Base-by-base conservation (phyloP, 2,329 filamentous ascomycete species). In the Apiospora rasikravindrae region DNA sequence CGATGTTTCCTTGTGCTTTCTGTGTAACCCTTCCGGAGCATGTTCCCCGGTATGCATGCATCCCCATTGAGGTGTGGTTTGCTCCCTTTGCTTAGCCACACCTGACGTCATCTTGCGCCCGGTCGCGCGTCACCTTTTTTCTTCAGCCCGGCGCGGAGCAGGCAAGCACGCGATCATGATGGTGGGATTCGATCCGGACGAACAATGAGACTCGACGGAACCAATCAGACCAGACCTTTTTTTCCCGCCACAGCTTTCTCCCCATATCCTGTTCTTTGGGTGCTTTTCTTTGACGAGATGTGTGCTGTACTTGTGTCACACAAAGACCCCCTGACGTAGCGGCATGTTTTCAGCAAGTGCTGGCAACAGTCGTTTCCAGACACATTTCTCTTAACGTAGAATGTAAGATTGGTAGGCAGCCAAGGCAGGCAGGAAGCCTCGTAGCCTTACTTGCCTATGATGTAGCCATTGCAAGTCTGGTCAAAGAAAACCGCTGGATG, bases 21-120 rank as follows among this genome's bases (percentile, higher is more conserved):
- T n/a, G n/a, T n/a, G n/a, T n/a, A n/a, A n/a, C n/a, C n/a, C n/a
- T n/a, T 11, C 57, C 57, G 57, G 57, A 64, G 57, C 57, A 40
- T n/a, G 22, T 40, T 40, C 33, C 33, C 57, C 57, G 57, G 57
- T 37, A 22, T 7, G 19, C 29, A 11, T 49, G 19, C 57, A 64
- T 51, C 7, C 8, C 40, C 13, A 51, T n/a, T n/a, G 10, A 33
- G 16, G 16, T 10, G 8, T 61, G 26, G 53, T 11, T 37, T 37
- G 16, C 29, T 29, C 26, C 51, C 51, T 57, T 7, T 37, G 29
- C 33, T 40, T 64, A 64, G 57, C 57, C 57, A 40, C 57, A 40
- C 57, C 33, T 64, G 57, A 64, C 57, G 57, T 64, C 57, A 64
- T 64, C 2, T 40, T n/a, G 57, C 57, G 57, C 57, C 33, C 57